Conservation (phyloP, 108 stramenopile genomes). For the Nitzschia sp. region DNA sequence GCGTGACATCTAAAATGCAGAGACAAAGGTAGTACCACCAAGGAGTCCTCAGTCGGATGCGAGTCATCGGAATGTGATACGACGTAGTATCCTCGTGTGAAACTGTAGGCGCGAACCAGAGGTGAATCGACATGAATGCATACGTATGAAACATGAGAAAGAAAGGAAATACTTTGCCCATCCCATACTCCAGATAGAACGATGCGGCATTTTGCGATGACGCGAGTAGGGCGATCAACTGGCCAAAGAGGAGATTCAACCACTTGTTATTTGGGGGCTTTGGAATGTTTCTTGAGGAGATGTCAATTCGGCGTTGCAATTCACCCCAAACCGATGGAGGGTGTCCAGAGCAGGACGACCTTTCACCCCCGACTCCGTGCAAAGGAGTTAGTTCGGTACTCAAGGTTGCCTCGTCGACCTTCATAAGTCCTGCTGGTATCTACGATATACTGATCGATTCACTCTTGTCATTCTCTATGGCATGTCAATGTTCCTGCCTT, state of each 20-base stretch:
- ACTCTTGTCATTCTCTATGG: too few relatives aligned
- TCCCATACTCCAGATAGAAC: constrained; percentile 53
- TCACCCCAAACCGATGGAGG: not conserved
- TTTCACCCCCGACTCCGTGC: too few relatives aligned
- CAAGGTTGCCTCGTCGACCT: too few relatives aligned
- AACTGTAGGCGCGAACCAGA: constrained; percentile 16
- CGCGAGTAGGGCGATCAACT: constrained; percentile 57
- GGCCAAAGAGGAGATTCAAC: constrained; percentile 50
- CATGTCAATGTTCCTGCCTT: too few relatives aligned
- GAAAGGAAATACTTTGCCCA: constrained; percentile 34
- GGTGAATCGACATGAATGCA: constrained; percentile 35
- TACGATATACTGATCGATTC: too few relatives aligned
- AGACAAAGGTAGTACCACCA: constrained; percentile 57
- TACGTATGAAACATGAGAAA: constrained; percentile 41
- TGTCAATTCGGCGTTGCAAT: too few relatives aligned
- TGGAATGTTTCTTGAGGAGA: not conserved
- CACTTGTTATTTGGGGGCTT: too few relatives aligned
- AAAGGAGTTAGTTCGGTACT: too few relatives aligned
- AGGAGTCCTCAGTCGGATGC: constrained; percentile 32
- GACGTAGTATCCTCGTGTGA: not conserved
- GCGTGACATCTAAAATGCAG: constrained; percentile 72
- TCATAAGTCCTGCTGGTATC: too few relatives aligned
- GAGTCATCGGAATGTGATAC: constrained; percentile 36
- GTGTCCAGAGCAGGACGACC: not conserved
- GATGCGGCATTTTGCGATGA: constrained; percentile 65